Evolutionary conservation across 2,329 filamentous ascomycete species (phyloP), one percentile per base, ranked within the genome.

Genomic region (Neoscytalidium dimidiatum): DNA sequence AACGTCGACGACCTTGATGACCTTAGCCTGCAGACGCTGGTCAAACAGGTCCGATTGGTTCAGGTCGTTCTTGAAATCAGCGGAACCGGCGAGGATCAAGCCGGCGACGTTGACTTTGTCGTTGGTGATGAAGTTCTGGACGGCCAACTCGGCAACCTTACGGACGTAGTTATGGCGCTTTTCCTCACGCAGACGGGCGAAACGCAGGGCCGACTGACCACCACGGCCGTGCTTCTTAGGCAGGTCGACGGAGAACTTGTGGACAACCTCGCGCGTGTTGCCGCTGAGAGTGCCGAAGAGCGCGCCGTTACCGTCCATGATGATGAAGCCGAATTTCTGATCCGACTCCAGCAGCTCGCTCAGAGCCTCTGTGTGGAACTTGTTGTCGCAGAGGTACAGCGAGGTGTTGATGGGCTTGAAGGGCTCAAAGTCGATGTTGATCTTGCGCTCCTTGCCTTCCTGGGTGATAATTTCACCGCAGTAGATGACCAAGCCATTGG

Each of bases 381-480:
- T 99, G 86, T 99, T 99, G 88, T 99, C 95, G 83, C 95, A 99
- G 67, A 99, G 92, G 80, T 99, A 99, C 52, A 99, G 87, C 49
- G 96, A 99, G 38, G 95, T 99, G 82, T 99, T 99, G 88, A 99
- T 99, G 67, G 95, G 95, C 86, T 99, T 99, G 87, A 99, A 99
- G 33, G 95, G 95, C 82, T 99, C 95, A 79, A 99, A 99, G 78
- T 99, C 96, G 79, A 99, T 99, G 82, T 99, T 99, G 84, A 99
- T 96, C 86, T 97, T 99, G 77, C 95, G 88, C 83, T 99, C 95
- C 82, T 99, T 99, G 81, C 95, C 95, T 84, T 99, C 95, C 31
- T 90, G 90, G 64, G 95, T 99, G 84, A 99, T 90, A 79, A 99
- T 98, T 97, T 99, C 95, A 89, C 95, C 95, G 80, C 95, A 99